Percentiles rank a stretch among this genome's conserved stretches.
phyloP scores from a whole-genome alignment of 495 filamentous ascomycete species.

The Barbatosphaeria neglecta region DNA sequence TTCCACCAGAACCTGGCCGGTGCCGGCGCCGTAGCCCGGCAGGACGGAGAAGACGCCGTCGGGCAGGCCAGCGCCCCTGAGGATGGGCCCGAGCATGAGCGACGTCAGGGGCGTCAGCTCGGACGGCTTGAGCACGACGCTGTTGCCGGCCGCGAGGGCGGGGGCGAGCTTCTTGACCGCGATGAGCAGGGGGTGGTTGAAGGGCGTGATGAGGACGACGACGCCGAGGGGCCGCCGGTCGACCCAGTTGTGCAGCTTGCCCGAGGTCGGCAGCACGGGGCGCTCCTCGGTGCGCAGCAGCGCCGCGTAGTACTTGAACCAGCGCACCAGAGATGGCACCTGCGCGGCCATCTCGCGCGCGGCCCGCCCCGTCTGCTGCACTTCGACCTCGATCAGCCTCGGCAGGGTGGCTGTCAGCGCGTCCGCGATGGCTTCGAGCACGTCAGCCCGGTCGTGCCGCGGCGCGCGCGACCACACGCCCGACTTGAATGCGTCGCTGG shows the following conservation, averaged over 20 bases:
- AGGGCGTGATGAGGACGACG: slow-evolving; percentile 52
- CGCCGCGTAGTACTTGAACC: slow-evolving; percentile 54
- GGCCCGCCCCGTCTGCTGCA: slow-evolving; percentile 49
- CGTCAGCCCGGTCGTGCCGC: slow-evolving; percentile 38
- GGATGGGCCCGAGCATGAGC: slow-evolving; percentile 36
- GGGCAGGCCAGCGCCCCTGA: slow-evolving; percentile 43
- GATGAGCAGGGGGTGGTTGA: slow-evolving; percentile 54
- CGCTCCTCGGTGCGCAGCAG: slow-evolving; percentile 49
- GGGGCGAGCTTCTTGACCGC: slow-evolving; percentile 53
- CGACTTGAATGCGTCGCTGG: slow-evolving; percentile 35
- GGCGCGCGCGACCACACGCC: slow-evolving; percentile 49
- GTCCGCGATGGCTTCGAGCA: slow-evolving; percentile 43
- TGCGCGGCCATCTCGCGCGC: slow-evolving; percentile 57
- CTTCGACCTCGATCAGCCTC: slow-evolving; percentile 43
- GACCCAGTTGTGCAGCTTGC: slow-evolving; percentile 50
- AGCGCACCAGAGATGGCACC: slow-evolving; percentile 47
- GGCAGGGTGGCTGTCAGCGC: slow-evolving; percentile 38
- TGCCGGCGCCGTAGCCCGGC: slow-evolving; percentile 39
- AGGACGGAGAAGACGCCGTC: slow-evolving; percentile 48
- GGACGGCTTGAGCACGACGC: slow-evolving; percentile 49
- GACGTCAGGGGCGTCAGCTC: slow-evolving; percentile 50
- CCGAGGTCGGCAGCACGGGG: slow-evolving; percentile 46
- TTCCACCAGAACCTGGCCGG: slow-evolving; percentile 42
- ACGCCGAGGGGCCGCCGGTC: slow-evolving; percentile 50
- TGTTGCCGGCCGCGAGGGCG: slow-evolving; percentile 51